These are phyloP conservation scores for Ophiostoma australiae DNA, from an alignment of 2,329 filamentous ascomycete genomes.

Conservation along the genomic window DNA sequence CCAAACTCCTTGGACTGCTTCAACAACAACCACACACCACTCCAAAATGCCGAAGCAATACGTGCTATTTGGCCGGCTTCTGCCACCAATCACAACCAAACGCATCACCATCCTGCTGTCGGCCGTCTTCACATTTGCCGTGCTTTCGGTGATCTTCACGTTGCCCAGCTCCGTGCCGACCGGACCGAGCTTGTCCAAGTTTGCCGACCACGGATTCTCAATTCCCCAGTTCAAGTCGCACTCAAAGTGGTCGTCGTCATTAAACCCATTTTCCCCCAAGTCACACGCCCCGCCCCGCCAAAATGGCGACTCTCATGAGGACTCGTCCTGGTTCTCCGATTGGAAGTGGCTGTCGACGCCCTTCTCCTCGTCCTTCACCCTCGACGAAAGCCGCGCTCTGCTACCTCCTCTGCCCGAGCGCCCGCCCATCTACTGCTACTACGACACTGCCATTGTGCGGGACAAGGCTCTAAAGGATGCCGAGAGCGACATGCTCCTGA, in stretches of 20 bases:
- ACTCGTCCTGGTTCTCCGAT: slow-evolving; percentile 79
- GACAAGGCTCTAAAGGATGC: slow-evolving; percentile 61
- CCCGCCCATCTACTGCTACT: slow-evolving; percentile 83
- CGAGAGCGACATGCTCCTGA: slow-evolving; percentile 72
- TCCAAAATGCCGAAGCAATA: slow-evolving; percentile 44
- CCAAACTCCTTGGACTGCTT: background rate
- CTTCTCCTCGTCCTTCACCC: slow-evolving; percentile 73
- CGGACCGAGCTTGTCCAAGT: slow-evolving; percentile 46
- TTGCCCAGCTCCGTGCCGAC: slow-evolving; percentile 47
- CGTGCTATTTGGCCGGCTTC: slow-evolving; percentile 44
- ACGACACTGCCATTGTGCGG: slow-evolving; percentile 63
- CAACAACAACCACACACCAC: background rate
- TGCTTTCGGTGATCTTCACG: slow-evolving; percentile 50
- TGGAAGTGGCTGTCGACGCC: slow-evolving; percentile 82
- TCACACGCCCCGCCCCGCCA: slow-evolving; percentile 69
- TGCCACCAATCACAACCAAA: slow-evolving; percentile 49
- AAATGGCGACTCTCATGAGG: slow-evolving; percentile 71
- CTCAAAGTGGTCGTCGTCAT: slow-evolving; percentile 41
- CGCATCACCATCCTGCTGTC: slow-evolving; percentile 50
- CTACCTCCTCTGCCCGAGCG: slow-evolving; percentile 70
- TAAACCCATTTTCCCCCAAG: slow-evolving; percentile 58
- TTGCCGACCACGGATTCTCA: slow-evolving; percentile 47
- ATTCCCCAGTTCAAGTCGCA: slow-evolving; percentile 47
- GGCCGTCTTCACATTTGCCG: slow-evolving; percentile 48
- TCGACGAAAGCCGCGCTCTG: slow-evolving; percentile 78